Conservation (phyloP, 805 yeast genomes). For the Pichia membranifaciens region DNA sequence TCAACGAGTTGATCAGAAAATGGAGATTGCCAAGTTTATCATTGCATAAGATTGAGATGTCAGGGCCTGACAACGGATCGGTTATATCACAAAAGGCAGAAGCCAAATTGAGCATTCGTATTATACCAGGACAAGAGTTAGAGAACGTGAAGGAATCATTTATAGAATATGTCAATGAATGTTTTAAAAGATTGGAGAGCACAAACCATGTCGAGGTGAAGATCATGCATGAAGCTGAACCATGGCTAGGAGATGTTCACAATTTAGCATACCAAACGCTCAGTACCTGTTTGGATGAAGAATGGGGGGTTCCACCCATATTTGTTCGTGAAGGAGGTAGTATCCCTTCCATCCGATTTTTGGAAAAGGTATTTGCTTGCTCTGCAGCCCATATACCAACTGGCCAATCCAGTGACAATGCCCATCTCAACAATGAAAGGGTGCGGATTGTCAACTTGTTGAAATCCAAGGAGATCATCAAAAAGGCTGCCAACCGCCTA, state of each 20-base stretch:
- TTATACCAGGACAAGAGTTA: constrained; percentile 84
- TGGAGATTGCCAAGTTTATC: constrained; percentile 93
- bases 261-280: constrained; percentile 70
- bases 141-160: constrained; percentile 49
- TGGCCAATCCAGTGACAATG: constrained; percentile 92
- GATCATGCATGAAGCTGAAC: constrained; percentile 82
- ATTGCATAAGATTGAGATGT: constrained; percentile 73
- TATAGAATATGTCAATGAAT: constrained; percentile 37
- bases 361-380: constrained; percentile 77
- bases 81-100: constrained; percentile 80
- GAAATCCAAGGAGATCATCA: constrained; percentile 61
- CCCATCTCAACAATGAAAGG: constrained; percentile 86
- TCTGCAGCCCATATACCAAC: constrained; percentile 95
- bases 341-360: constrained; percentile 79
- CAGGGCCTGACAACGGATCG: constrained; percentile 87
- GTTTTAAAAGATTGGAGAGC: constrained; percentile 48
- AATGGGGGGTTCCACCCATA: constrained; percentile 80
- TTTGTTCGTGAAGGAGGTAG: constrained; percentile 96
- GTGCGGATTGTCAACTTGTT: constrained; percentile 71
- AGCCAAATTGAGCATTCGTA: constrained; percentile 73
- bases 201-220: constrained; percentile 56
- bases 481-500: constrained; percentile 44
- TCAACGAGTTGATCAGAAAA: constrained; percentile 59
- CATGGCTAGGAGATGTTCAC: constrained; percentile 88
- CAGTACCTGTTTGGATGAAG: constrained; percentile 51